Conservation (phyloP, 352 stramenopile genomes). For the Phytopythium litorale region DNA sequence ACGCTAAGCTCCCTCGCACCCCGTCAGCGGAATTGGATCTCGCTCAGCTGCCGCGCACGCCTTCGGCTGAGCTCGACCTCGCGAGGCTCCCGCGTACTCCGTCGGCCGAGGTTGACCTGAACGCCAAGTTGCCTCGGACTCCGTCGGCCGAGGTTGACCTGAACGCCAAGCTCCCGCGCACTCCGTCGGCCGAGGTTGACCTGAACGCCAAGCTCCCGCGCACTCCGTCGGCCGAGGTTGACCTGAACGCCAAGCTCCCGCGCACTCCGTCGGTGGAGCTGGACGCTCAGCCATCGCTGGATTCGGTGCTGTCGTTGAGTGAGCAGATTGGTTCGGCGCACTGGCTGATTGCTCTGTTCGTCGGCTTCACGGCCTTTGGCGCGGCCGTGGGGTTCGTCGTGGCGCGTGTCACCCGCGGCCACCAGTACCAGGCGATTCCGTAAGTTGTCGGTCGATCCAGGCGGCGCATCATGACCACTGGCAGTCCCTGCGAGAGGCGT, state of each 20-base stretch:
- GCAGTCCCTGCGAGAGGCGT: too few species aligned
- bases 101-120: neutral
- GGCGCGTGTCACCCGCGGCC: slow-evolving; percentile 18
- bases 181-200: neutral
- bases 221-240: neutral
- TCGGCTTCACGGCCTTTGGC: slow-evolving; percentile 29
- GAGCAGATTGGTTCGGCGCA: slow-evolving; percentile 3
- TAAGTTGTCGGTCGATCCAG: neutral
- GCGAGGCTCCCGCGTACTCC: slow-evolving; percentile 3
- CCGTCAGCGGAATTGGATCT: neutral
- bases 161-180: neutral
- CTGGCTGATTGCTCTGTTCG: slow-evolving; percentile 19
- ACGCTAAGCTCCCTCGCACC: neutral
- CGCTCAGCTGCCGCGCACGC: slow-evolving; percentile 2
- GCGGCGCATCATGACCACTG: neutral
- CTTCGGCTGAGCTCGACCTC: slow-evolving; percentile 1
- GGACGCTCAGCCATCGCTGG: neutral
- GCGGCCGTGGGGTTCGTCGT: slow-evolving; percentile 25
- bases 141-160: neutral
- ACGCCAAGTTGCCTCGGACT: neutral
- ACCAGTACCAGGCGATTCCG: slow-evolving; percentile 22
- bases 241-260: slow-evolving; percentile 3
- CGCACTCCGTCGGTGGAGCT: neutral
- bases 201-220: neutral
- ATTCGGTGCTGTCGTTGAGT: slow-evolving; percentile 2